Evolutionary conservation across 805 yeast genomes (phyloP).

Genomic region (Danielia reshetovae): DNA sequence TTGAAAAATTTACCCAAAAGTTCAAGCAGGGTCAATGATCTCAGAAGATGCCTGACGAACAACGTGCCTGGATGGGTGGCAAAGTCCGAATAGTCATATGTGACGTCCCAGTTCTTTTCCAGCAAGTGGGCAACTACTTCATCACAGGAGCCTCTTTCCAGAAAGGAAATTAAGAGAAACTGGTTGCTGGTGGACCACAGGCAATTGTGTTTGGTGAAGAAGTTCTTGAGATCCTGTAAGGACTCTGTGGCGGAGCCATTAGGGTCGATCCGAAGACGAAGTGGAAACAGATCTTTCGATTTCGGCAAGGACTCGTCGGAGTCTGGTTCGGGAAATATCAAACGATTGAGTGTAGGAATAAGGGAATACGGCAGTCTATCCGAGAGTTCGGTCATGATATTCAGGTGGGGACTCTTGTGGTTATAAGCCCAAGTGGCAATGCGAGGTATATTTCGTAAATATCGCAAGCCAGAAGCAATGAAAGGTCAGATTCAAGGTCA

Average conservation of each 20-base stretch:
- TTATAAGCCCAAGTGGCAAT: too few species aligned
- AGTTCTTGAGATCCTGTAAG: not conserved
- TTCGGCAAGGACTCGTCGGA: not conserved
- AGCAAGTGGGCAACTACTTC: not conserved
- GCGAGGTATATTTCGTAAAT: too few species aligned
- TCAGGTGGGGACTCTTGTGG: too few species aligned
- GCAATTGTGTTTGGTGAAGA: too few species aligned
- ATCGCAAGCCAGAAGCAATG: too few species aligned
- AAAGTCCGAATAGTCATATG: constrained; percentile 26
- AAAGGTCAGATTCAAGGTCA: too few species aligned
- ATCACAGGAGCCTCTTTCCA: not conserved
- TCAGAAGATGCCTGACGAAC: constrained; percentile 48
- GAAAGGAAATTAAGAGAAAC: too few species aligned
- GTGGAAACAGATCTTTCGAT: not conserved
- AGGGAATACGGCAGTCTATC: too few species aligned
- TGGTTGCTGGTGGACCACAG: too few species aligned
- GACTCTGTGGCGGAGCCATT: not conserved
- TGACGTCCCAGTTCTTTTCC: constrained; percentile 1
- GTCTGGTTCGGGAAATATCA: not conserved
- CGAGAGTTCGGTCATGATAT: too few species aligned
- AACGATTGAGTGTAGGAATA: not conserved
- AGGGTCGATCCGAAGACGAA: not conserved
- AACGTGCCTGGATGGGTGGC: constrained; percentile 56
- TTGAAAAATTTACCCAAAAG: constrained; percentile 24
- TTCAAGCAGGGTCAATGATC: constrained; percentile 20